Conservation (phyloP, 352 stramenopile genomes). For the Globisporangium viniferum region DNA sequence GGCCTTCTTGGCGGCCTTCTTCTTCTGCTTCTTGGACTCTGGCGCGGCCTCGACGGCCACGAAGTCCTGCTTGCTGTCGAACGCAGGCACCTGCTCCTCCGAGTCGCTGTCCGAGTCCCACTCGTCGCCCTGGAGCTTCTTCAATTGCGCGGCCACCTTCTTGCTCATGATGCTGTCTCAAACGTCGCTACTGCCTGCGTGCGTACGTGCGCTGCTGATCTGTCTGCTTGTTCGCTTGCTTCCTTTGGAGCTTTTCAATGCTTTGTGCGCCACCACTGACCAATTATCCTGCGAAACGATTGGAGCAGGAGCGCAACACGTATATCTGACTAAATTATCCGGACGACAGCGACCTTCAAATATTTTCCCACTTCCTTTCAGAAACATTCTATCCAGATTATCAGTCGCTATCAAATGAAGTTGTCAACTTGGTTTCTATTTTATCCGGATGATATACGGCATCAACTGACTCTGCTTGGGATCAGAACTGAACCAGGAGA, state of each 20-base stretch:
- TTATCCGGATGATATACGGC: constrained; percentile 1
- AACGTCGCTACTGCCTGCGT: not conserved
- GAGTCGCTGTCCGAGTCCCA: constrained; percentile 84
- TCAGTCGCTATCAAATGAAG: not conserved
- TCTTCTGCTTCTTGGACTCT: constrained; percentile 41
- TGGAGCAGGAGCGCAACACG: constrained; percentile 23
- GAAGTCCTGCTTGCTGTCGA: constrained; percentile 52
- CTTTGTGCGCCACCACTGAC: not conserved
- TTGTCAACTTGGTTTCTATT: not conserved
- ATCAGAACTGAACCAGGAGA: constrained; percentile 1
- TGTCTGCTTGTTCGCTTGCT: not conserved
- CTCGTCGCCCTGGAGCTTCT: constrained; percentile 79
- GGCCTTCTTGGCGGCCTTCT: constrained; percentile 41
- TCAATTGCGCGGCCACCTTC: constrained; percentile 71
- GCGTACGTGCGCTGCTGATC: not conserved
- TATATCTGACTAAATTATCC: constrained; percentile 8
- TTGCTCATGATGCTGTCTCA: constrained; percentile 48
- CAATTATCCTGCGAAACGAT: constrained; percentile 24
- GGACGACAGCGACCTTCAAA: not conserved
- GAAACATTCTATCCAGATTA: not conserved
- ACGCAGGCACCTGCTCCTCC: constrained; percentile 37
- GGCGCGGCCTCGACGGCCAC: constrained; percentile 38
- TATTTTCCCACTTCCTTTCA: not conserved
- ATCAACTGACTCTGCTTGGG: not conserved
- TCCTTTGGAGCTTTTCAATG: constrained; percentile 12